Evolutionary conservation across 805 yeast genomes (phyloP), one percentile per base, ranked within the genome.

Genomic region (Henningerozyma blattae): DNA sequence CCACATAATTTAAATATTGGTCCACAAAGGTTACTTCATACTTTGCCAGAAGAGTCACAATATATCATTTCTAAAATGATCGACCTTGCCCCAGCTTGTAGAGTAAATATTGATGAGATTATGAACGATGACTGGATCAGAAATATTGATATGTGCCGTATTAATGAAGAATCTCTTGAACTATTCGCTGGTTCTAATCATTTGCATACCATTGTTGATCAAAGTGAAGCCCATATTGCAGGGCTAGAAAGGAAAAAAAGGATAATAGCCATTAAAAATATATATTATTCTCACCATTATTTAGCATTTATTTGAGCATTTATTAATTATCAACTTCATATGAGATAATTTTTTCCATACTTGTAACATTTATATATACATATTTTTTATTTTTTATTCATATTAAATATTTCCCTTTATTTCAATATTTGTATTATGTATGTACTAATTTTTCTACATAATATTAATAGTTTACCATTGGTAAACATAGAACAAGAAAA

Each of bases 141-240:
- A 27, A 61, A 71, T 20, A 65, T 82, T 26, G 67, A 66, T 33
- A 76, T 75, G 79, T 87, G 97, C 58, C 31, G 35, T 16, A 41
- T 43, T 22, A 51, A 46, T 9, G 69, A 62, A 33, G 61, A 64
- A 24, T 47, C 46, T 22, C 45, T 61, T 20, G 65, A 67, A 35
- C 57, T 61, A 2, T 47, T 59, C 9, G 44, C 45, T 16, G 72
- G 75, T 15, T 56, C 62, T 6, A 77, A 75, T 47, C 97, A 87
- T 52, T 67, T 67, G 22, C 97, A 87, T 54, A 84, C 95, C 2
- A 73, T 72, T 43, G 96, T 87, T 33, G 95, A 86, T 45, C 94
- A 83, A 54, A 77, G 84, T 39, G 94, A 84, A 46, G 97, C 97
- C 0, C 97, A 87, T 56, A 87, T 87, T 60, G 95, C 96, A 9